Base-by-base conservation (phyloP, 2,329 filamentous ascomycete species). In the Aspergillus flavus region DNA sequence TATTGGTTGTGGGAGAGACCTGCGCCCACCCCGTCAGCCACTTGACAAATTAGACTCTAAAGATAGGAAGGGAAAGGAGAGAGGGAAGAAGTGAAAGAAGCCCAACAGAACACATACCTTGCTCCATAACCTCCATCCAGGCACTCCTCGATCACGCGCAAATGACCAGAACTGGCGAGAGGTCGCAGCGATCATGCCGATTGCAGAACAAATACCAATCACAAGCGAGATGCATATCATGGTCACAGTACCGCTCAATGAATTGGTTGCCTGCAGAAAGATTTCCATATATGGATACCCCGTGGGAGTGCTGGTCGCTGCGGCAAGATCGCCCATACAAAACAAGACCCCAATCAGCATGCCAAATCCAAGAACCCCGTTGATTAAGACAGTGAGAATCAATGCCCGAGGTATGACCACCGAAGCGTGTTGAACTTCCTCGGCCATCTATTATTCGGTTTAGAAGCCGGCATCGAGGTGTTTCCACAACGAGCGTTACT, bases 261-360 rank as follows among this genome's bases (percentile, higher is more conserved):
- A 83, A 21, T 72, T 66, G 1, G 81, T 82, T 52, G 79, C 80
- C 61, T 82, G 69, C 61, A 75, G 75, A 67, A 88, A 85, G 34
- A 76, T 71, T 34, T 75, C 69, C 52, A 80, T 76, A 53, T 77
- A 80, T 0, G 77, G 76, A 59, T 76, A 77, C 14, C 72, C 73
- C 12, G 78, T 78, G 21, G 72, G 67, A 10, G 73, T 69, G 14
- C 62, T 50, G 48, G 79, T 68, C 30, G 73, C 75, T 23, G 69
- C 71, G 11, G 73, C 63, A 11, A 79, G 64, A 50, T 77, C 72
- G 12, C 77, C 76, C n/a, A 78, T 64, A 41, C 72, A 74, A 66
- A 79, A 78, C 19, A 76, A 67, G 41, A 76, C 60, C 2, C 73
- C 75, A 56, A 78, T 67, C 46, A 78, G 67, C 66, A 80, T 75